A percentile compares a stretch with the other conserved stretches of the same genome.
These are phyloP conservation scores for Choanephora cucurbitarum DNA, from an alignment of 371 early-diverging fungal genomes.

Conservation along the genomic window DNA sequence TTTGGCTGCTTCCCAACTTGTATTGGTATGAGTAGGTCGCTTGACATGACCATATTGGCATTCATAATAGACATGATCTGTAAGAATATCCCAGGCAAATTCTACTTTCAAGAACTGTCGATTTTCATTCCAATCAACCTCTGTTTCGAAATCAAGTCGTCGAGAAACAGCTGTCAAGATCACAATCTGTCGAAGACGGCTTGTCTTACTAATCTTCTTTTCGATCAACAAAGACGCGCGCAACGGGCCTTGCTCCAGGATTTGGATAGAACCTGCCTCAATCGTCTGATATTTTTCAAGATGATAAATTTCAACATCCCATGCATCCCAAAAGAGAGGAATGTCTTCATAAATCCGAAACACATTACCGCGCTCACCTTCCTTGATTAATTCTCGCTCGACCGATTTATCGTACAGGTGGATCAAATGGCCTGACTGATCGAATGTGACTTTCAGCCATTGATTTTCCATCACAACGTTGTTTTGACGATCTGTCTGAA, in stretches of 20 bases:
- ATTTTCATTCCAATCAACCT: constrained; percentile 93
- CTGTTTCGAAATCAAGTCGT: constrained; percentile 86
- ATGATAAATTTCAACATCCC: constrained; percentile 85
- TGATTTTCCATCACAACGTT: constrained; percentile 71
- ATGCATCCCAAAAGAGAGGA: constrained; percentile 49
- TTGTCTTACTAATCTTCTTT: constrained; percentile 60
- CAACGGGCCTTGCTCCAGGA: constrained; percentile 81
- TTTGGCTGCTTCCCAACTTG: constrained; percentile 88
- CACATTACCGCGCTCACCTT: constrained; percentile 69
- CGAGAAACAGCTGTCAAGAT: constrained; percentile 67
- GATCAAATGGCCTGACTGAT: constrained; percentile 68
- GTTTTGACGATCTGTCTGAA: constrained; percentile 36
- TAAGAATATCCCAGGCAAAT: constrained; percentile 79
- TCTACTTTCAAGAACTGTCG: constrained; percentile 87
- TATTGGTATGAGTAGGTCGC: constrained; percentile 92
- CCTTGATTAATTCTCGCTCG: constrained; percentile 76
- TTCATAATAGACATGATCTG: constrained; percentile 88
- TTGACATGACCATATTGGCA: constrained; percentile 88
- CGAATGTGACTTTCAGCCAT: constrained; percentile 67
- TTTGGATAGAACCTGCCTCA: constrained; percentile 47
- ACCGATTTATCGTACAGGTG: constrained; percentile 62
- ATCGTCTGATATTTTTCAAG: constrained; percentile 74
- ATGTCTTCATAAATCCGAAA: constrained; percentile 83
- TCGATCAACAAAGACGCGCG: constrained; percentile 70
- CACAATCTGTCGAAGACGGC: constrained; percentile 71